A percentile compares a stretch with the other conserved stretches of the same genome.
Evolutionary conservation across 345 rosid species (phyloP).

Genomic region (Xanthoceras sorbifolium): DNA sequence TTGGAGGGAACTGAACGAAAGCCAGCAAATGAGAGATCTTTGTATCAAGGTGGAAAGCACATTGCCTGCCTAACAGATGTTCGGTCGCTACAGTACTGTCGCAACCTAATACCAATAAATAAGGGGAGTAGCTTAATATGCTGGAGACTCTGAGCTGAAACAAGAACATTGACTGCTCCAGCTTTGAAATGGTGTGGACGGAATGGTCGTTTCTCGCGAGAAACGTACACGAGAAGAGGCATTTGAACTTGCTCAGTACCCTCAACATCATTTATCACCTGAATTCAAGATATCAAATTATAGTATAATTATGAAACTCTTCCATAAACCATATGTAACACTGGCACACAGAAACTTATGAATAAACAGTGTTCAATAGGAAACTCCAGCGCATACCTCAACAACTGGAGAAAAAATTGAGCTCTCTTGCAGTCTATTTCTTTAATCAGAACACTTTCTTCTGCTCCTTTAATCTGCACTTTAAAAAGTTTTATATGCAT

Average conservation of each 20-base stretch:
- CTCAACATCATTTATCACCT: slow-evolving; percentile 25
- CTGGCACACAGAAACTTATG: no score
- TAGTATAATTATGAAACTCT: neutral
- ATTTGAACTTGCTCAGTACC: slow-evolving; percentile 9
- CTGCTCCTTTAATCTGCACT: slow-evolving; percentile 23
- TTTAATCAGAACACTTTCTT: slow-evolving; percentile 4
- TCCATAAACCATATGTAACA: no score
- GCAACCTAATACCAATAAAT: slow-evolving; percentile 46
- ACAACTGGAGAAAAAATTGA: slow-evolving; percentile 25
- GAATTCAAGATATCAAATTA: neutral
- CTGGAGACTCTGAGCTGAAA: slow-evolving; percentile 57
- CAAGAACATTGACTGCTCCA: slow-evolving; percentile 57
- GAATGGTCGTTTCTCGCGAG: slow-evolving; percentile 45
- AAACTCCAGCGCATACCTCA: slow-evolving; percentile 28
- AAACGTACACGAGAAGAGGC: slow-evolving; percentile 49
- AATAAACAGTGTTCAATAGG: neutral
- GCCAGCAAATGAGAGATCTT: slow-evolving; percentile 34
- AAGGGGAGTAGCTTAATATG: slow-evolving; percentile 47
- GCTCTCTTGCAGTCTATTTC: neutral
- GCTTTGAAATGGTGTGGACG: slow-evolving; percentile 51
- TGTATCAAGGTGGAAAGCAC: slow-evolving; percentile 50
- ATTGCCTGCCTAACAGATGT: slow-evolving; percentile 48
- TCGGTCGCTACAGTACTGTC: slow-evolving; percentile 57
- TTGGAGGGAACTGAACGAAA: slow-evolving; percentile 55
- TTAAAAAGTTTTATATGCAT: slow-evolving; percentile 34